phyloP scores from a whole-genome alignment of 2,329 filamentous ascomycete species.

The Botryotinia calthae region DNA sequence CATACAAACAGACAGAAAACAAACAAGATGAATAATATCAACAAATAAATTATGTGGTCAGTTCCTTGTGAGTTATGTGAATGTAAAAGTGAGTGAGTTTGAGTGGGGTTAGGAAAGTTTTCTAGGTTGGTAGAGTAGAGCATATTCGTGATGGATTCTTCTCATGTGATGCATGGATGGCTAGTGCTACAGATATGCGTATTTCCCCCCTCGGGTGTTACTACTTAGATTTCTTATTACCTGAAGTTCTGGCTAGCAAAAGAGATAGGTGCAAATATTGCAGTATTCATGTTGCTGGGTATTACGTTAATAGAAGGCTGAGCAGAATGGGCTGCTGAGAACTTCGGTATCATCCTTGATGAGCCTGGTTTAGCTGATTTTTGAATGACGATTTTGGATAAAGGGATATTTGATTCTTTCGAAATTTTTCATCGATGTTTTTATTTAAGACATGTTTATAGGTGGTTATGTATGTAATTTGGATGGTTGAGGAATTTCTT shows the following conservation, averaged over 20 bases:
- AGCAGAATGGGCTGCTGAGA: not conserved
- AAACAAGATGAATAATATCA: conserved; percentile 10
- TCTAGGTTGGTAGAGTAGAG: no score
- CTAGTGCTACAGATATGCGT: no score
- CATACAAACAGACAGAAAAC: not conserved
- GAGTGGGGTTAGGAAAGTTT: no score
- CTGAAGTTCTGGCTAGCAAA: not conserved
- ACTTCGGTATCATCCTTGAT: not conserved
- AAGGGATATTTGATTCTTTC: not conserved
- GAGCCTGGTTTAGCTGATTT: not conserved
- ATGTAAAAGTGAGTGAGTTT: no score
- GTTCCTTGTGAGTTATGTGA: not conserved
- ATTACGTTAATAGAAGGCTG: not conserved
- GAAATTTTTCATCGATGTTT: no score
- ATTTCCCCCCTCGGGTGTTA: no score
- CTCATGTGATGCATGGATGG: no score
- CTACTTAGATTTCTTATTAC: no score
- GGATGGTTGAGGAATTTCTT: not conserved
- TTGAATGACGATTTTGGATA: no score
- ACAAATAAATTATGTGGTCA: not conserved
- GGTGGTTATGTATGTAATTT: no score
- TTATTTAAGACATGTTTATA: no score
- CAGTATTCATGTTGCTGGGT: not conserved
- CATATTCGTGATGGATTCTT: no score
- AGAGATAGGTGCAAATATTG: not conserved